Evolutionary conservation across 345 rosid species (phyloP).

Genomic region (Citrus unshiu): DNA sequence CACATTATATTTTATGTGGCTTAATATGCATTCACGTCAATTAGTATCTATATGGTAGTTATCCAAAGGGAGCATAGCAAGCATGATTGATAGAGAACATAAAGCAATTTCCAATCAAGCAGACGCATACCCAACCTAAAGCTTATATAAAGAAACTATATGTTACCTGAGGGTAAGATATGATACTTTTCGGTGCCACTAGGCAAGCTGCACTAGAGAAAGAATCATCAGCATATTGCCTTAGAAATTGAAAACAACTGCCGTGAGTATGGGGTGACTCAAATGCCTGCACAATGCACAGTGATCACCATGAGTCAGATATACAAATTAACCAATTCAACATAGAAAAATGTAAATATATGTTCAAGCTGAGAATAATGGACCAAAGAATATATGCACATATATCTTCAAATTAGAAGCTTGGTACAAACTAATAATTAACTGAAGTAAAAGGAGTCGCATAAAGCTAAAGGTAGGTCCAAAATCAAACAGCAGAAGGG

Average conservation of each 20-base stretch:
- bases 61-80: not conserved
- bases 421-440: not conserved
- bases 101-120: not conserved
- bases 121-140: not conserved
- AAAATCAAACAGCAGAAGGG: not conserved
- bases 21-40: not conserved
- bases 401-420: not conserved
- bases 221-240: constrained; percentile 87
- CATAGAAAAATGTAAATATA: not conserved
- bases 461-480: not conserved
- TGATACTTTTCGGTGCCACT: constrained; percentile 72
- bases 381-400: not conserved
- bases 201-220: constrained; percentile 86
- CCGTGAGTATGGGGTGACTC: constrained; percentile 88
- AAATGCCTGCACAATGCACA: constrained; percentile 62
- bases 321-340: not conserved
- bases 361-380: not conserved
- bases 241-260: constrained; percentile 76
- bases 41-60: not conserved
- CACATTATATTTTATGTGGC: not conserved
- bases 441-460: not conserved
- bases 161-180: constrained; percentile 90
- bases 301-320: not conserved
- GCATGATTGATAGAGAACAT: not conserved
- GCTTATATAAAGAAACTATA: constrained; percentile 1